Evolutionary conservation across 495 filamentous ascomycete species (phyloP), one percentile per base, ranked within the genome.

Genomic region (Rusavskia elegans): DNA sequence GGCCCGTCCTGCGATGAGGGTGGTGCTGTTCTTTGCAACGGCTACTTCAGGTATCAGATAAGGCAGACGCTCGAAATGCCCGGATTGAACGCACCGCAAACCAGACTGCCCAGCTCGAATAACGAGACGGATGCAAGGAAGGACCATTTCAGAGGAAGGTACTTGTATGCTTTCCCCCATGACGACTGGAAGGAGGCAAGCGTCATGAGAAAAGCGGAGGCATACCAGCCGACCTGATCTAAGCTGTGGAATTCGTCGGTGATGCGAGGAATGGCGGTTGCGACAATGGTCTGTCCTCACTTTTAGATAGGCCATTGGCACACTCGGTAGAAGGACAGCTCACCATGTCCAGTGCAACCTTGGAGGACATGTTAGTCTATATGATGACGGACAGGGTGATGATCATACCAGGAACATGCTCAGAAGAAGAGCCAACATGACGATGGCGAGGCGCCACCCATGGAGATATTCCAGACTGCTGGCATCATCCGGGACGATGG

Each of bases 41-140:
- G 10, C 49, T 32, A 45, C 8, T 3, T 30, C 3, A 4, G 4
- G 8, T 4, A 4, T 8, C 29, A 30, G 29, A 30, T 30, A 3
- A 30, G 29, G 29, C 29, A 30, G 29, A 30, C 8, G 4, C 29
- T 3, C 4, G 4, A 30, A 30, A 8, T 3, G 29, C 3, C 66
- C 16, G 21, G 65, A 5, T 21, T 17, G 5, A 30, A 14, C 16
- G 62, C 52, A 40, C 52, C 64, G 39, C 56, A 61, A 38, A 65
- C 55, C 41, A 83, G 61, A 44, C 71, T 78, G 35, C 85, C 85
- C 29, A 86, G 39, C 55, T 87, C 84, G 61, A 89, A 89, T 55
- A 89, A 61, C 51, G 64, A 61, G 53, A 87, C 75, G 46, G 79
- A 73, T 14, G 61, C 53, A 3, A 88, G 64, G 64, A 76, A 67